A percentile compares a stretch with the other conserved stretches of the same genome.
These are phyloP conservation scores for Annona cherimola DNA, from an alignment of 164 flowering plant species.

Conservation along the genomic window DNA sequence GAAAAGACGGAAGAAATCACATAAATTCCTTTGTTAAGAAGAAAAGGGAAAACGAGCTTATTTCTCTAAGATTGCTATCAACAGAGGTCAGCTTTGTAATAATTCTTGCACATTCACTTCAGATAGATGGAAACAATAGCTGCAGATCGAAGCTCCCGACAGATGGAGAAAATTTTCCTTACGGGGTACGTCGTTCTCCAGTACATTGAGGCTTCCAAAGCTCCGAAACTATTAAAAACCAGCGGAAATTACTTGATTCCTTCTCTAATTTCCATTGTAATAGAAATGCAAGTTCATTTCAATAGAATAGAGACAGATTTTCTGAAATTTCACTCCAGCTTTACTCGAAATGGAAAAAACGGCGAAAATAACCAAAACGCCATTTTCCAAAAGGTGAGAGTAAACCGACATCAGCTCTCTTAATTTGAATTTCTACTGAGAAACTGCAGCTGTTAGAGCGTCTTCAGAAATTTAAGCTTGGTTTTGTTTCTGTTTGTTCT, in stretches of 20 bases:
- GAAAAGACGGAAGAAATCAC: background rate
- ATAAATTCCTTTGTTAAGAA: background rate
- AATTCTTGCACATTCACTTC: too few species aligned
- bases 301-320: too few species aligned
- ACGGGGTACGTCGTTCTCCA: too few species aligned
- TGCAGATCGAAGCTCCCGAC: too few species aligned
- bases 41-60: background rate
- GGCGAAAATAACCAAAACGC: background rate
- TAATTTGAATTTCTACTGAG: background rate
- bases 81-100: too few species aligned
- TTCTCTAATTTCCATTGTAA: too few species aligned
- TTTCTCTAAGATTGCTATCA: background rate
- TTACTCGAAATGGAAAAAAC: background rate
- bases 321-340: background rate
- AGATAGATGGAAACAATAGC: too few species aligned
- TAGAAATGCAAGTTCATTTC: background rate
- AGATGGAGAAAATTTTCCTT: too few species aligned
- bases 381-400: background rate
- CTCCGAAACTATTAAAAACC: too few species aligned
- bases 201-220: too few species aligned
- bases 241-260: too few species aligned
- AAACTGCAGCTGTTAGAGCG: background rate
- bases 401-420: background rate
- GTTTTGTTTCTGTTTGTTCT: background rate
- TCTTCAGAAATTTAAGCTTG: background rate